Conservation (phyloP, 2,329 filamentous ascomycete genomes). For the Claviceps africana region DNA sequence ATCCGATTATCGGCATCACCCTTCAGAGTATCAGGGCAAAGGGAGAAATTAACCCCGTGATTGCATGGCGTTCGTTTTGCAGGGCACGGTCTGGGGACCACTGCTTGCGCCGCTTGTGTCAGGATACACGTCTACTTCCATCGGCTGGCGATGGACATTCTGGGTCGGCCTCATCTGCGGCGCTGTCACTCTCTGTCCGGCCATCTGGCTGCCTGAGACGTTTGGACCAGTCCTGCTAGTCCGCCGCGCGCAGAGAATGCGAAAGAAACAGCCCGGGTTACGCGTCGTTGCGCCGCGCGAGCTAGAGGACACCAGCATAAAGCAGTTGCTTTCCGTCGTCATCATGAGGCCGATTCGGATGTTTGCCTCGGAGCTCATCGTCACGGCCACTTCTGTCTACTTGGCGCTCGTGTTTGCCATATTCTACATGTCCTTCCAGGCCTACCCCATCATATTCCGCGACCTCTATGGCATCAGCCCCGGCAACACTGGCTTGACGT, state of each 20-base stretch:
- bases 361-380: conserved; percentile 58
- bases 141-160: conserved; percentile 58
- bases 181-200: conserved; percentile 41
- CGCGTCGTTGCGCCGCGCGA: conserved; percentile 47
- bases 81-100: conserved; percentile 51
- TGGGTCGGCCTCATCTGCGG: conserved; percentile 59
- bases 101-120: conserved; percentile 51
- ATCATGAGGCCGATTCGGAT: conserved; percentile 60
- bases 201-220: conserved; percentile 51
- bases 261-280: conserved; percentile 36
- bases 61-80: not conserved
- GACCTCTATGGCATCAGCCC: conserved; percentile 47
- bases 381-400: conserved; percentile 55
- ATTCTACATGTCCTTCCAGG: conserved; percentile 62
- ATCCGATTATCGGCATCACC: too few relatives aligned
- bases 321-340: conserved; percentile 49
- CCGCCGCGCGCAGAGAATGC: conserved; percentile 40
- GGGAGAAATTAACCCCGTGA: not conserved
- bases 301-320: conserved; percentile 42
- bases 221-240: conserved; percentile 46
- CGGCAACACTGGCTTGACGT: conserved; percentile 51
- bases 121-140: conserved; percentile 42
- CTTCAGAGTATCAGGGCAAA: not conserved
- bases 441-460: conserved; percentile 58
- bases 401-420: conserved; percentile 55